Conservation (phyloP, 352 stramenopile species). For the Globisporangium barbulae region DNA sequence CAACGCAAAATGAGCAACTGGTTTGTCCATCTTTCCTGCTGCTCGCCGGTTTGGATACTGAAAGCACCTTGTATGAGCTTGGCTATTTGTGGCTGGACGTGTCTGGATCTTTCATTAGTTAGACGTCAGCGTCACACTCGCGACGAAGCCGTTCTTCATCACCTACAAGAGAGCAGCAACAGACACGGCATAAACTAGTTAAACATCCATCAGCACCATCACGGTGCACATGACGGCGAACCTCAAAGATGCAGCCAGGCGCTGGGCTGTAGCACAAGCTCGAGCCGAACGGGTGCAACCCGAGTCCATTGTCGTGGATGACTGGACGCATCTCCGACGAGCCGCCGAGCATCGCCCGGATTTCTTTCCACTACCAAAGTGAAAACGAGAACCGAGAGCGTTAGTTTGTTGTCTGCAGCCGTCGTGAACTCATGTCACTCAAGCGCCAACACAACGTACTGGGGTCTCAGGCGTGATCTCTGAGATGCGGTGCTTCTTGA, state of each 20-base stretch:
- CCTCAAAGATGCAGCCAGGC: slow-evolving; percentile 74
- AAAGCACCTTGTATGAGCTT: background rate
- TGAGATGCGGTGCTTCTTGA: slow-evolving; percentile 41
- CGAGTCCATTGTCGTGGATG: slow-evolving; percentile 73
- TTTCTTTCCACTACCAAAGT: slow-evolving; percentile 55
- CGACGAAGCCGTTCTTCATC: slow-evolving; percentile 76
- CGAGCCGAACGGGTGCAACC: slow-evolving; percentile 74
- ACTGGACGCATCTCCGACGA: slow-evolving; percentile 57
- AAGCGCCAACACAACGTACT: slow-evolving; percentile 24
- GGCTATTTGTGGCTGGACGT: background rate
- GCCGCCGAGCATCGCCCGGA: slow-evolving; percentile 52
- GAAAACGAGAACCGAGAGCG: slow-evolving; percentile 1
- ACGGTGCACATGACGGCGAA: background rate
- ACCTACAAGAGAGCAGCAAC: slow-evolving; percentile 20
- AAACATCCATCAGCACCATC: background rate
- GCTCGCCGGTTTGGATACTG: background rate
- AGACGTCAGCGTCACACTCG: slow-evolving; percentile 61
- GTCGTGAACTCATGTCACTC: background rate
- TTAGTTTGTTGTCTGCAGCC: background rate
- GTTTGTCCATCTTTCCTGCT: slow-evolving; percentile 9
- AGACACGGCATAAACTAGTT: background rate
- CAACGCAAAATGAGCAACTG: background rate
- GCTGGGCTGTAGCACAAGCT: slow-evolving; percentile 73
- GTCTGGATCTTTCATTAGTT: slow-evolving; percentile 1
- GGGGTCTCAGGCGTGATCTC: slow-evolving; percentile 67